A percentile compares a stretch with the other conserved stretches of the same genome.
Evolutionary conservation across 805 yeast species (phyloP).

Genomic region (Ogataea saltuana): DNA sequence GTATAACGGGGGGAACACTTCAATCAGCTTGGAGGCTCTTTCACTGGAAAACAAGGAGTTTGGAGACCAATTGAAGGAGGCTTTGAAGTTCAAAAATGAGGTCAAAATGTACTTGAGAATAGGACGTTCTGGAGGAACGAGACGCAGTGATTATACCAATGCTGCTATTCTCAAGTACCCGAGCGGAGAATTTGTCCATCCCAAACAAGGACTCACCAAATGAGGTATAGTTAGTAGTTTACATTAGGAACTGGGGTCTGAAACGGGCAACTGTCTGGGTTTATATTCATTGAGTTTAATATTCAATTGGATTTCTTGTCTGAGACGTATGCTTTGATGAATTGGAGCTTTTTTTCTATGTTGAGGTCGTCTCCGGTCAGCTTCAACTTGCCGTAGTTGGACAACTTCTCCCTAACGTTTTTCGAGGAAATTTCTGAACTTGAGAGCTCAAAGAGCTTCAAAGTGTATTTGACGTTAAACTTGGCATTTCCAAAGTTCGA

Average conservation of each 20-base stretch:
- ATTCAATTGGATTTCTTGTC: conserved; percentile 1
- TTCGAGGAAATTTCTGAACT: conserved; percentile 11
- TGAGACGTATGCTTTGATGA: conserved; percentile 32
- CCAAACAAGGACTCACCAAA: conserved; percentile 20
- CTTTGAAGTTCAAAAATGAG: conserved; percentile 35
- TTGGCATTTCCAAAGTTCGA: conserved; percentile 11
- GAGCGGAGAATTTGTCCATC: conserved; percentile 44
- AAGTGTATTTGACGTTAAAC: conserved; percentile 21
- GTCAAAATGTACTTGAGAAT: conserved; percentile 54
- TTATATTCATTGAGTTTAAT: no score
- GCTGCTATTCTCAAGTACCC: conserved; percentile 67
- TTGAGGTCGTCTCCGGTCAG: conserved; percentile 48
- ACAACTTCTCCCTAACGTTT: conserved; percentile 31
- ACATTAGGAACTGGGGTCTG: no score
- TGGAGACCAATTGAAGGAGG: conserved; percentile 32
- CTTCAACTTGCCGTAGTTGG: conserved; percentile 50
- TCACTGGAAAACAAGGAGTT: conserved; percentile 34
- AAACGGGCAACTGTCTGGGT: no score
- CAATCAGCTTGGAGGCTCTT: conserved; percentile 44
- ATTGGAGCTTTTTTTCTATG: conserved; percentile 44
- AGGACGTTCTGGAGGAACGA: conserved; percentile 40
- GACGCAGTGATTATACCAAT: conserved; percentile 61
- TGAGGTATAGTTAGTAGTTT: conserved; percentile 2
- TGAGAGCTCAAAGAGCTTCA: conserved; percentile 26
- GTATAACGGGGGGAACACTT: conserved; percentile 54